Percentiles rank a stretch among this genome's conserved stretches.
These are phyloP conservation scores for Auricularia cornea DNA, from an alignment of 768 basidiomycete species.

Conservation along the genomic window DNA sequence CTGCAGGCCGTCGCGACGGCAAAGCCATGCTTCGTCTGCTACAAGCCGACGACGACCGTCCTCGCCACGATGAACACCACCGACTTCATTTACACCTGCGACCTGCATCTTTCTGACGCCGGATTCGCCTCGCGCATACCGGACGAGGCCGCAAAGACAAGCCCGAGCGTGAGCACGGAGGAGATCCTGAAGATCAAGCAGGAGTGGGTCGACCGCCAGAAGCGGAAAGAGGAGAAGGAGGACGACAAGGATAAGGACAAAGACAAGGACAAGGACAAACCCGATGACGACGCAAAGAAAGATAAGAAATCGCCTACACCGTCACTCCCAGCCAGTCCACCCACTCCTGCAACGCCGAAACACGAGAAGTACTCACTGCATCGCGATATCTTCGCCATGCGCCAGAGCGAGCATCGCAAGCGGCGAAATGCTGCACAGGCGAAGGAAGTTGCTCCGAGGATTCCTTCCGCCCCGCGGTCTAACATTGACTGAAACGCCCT, in stretches of 20 bases:
- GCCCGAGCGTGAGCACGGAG: constrained; percentile 42
- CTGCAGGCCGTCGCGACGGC: constrained; percentile 66
- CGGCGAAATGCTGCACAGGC: constrained; percentile 57
- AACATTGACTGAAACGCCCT: neutral
- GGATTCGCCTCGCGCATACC: constrained; percentile 58
- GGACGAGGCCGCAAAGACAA: constrained; percentile 19
- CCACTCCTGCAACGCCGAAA: constrained; percentile 13
- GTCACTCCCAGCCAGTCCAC: constrained; percentile 17
- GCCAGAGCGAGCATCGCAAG: constrained; percentile 65
- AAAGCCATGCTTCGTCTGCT: constrained; percentile 71
- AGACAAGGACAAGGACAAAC: constrained; percentile 34
- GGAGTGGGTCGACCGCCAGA: constrained; percentile 74
- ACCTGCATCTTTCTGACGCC: constrained; percentile 67
- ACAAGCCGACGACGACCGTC: constrained; percentile 72
- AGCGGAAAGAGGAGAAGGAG: constrained; percentile 45
- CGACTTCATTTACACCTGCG: constrained; percentile 84
- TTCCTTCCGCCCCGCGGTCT: constrained; percentile 51
- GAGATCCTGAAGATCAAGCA: constrained; percentile 71
- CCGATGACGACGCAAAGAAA: constrained; percentile 18
- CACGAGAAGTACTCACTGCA: constrained; percentile 80
- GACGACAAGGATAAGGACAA: constrained; percentile 42
- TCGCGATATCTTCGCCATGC: constrained; percentile 73
- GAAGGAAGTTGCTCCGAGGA: constrained; percentile 59
- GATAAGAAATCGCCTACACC: constrained; percentile 32
- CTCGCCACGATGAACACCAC: constrained; percentile 74